A percentile compares a stretch with the other conserved stretches of the same genome.
phyloP scores from a whole-genome alignment of 1,284 basidiomycete species.

The Pyrrhoderma noxium region DNA sequence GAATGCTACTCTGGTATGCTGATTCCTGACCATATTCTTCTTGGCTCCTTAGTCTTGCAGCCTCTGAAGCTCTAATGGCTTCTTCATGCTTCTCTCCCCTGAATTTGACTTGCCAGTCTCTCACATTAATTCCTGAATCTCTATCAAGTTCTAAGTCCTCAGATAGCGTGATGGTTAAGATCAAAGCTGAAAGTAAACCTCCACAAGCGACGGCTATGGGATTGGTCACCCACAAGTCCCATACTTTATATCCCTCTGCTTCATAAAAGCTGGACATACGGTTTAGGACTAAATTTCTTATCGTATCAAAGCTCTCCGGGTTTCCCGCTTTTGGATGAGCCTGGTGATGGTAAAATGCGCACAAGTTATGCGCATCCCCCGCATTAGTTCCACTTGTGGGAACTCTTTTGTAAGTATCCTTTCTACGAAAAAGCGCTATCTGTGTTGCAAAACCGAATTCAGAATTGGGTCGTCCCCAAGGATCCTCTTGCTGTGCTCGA shows the following conservation, averaged over 20 bases:
- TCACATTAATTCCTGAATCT: neutral
- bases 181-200: constrained; percentile 9
- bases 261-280: constrained; percentile 9
- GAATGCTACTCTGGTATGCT: too few species aligned
- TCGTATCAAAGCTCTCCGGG: constrained; percentile 31
- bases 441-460: constrained; percentile 64
- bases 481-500: constrained; percentile 47
- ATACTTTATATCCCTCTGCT: constrained; percentile 11
- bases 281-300: neutral
- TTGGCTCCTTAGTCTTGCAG: too few species aligned
- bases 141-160: neutral
- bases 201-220: constrained; percentile 13
- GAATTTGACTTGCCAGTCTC: constrained; percentile 14
- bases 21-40: too few species aligned
- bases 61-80: neutral
- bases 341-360: constrained; percentile 43
- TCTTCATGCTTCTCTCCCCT: constrained; percentile 7
- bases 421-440: constrained; percentile 59
- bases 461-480: constrained; percentile 54
- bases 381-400: constrained; percentile 21
- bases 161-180: constrained; percentile 3
- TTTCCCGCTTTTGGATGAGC: constrained; percentile 41
- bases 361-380: constrained; percentile 37
- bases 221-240: constrained; percentile 14
- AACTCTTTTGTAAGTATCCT: constrained; percentile 27